Conservation (phyloP, 495 filamentous ascomycete genomes). For the Parathielavia appendiculata region DNA sequence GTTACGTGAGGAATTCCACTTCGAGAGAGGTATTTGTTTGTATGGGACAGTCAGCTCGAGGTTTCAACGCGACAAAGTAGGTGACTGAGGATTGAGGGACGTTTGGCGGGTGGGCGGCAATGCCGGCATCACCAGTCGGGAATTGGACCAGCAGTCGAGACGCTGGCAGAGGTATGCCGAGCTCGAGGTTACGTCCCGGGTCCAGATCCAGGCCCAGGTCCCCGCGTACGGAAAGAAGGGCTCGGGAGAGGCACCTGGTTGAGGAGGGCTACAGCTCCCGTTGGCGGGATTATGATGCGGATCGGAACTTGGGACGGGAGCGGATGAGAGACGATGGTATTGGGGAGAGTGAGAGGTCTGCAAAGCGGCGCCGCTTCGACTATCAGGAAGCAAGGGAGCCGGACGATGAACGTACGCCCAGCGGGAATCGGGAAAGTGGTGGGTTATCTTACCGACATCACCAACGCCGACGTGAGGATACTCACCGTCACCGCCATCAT, state of each 20-base stretch:
- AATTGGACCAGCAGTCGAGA: no score
- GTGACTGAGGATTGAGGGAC: no score
- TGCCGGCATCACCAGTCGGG: no score
- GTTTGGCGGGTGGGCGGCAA: no score
- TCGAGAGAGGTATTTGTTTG: no score
- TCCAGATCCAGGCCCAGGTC: conserved; percentile 6
- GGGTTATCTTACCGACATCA: conserved; percentile 8
- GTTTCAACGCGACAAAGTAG: no score
- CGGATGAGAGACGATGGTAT: conserved; percentile 5
- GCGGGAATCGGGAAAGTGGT: neutral
- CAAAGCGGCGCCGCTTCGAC: neutral
- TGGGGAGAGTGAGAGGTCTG: neutral
- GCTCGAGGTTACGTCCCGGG: no score
- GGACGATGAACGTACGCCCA: neutral
- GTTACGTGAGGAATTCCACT: no score
- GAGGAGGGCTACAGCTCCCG: conserved; percentile 1
- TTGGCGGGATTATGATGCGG: conserved; percentile 1
- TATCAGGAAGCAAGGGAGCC: neutral
- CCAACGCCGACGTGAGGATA: conserved; percentile 18
- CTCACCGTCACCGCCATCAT: conserved; percentile 20
- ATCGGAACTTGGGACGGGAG: neutral
- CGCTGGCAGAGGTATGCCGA: no score
- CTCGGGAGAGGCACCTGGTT: neutral
- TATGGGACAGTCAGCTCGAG: no score
- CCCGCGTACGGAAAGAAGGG: neutral